Evolutionary conservation across 2,329 filamentous ascomycete genomes (phyloP), one percentile per base, ranked within the genome.

Genomic region (Hyphodiscus sp.): DNA sequence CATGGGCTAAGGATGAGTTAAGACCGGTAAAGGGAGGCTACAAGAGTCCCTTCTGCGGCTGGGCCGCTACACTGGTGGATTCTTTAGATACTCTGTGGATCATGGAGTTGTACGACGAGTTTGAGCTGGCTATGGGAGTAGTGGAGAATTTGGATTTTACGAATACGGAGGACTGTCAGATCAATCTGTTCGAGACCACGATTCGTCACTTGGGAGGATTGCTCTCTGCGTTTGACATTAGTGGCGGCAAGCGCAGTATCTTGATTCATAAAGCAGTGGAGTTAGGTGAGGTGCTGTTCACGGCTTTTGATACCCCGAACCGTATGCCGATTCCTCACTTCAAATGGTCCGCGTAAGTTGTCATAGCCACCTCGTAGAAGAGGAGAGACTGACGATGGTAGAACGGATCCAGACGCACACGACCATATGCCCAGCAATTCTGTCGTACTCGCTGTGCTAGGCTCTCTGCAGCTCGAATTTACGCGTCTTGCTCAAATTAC

Each of bases 61-160:
- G 91, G 91, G 88, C 87, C n/a, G 91, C 90, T 6, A 94, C 91
- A 0, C 68, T 96, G 58, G 87, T 96, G 4, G 91, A 96, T 72
- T 76, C 81, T 1, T 73, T 92, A 50, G 90, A 95, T 66, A 91
- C 89, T 0, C 74, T 95, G 2, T 95, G 87, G 86, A 91, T 95
- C 61, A 90, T 92, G 79, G 88, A 81, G 26, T 65, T 95, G 69
- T 81, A 80, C 62, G 76, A 85, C 0, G 89, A 94, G 63, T 95
- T 95, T 64, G 81, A 89, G 53, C 81, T 88, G 55, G 89, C 89
- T 1, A 80, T 89, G 49, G 75, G 79, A 45, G 82, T 79, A 7
- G 81, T 91, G 20, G 76, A 76, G 52, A 73, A 80, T 7, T 91
- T 96, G 15, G 58, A 64, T 49, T 66, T 65, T 23, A 63, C 59